Percentiles rank a stretch among this genome's conserved stretches.
These are phyloP conservation scores for Candida ponderosae DNA, from an alignment of 805 yeast species.

Conservation along the genomic window DNA sequence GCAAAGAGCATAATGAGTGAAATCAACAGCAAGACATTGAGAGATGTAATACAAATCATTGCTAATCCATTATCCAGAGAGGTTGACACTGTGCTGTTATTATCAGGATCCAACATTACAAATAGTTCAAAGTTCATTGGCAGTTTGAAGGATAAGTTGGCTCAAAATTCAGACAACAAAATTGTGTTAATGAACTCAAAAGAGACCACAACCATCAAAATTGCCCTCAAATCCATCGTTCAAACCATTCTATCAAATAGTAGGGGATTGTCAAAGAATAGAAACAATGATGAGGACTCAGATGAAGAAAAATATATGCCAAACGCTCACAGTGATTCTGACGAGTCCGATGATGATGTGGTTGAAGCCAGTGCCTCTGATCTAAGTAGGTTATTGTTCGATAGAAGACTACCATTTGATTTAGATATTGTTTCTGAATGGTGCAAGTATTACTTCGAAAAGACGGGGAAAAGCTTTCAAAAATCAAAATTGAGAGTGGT, in stretches of 20 bases:
- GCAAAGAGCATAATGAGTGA: conserved; percentile 11
- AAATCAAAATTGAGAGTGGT: conserved; percentile 10
- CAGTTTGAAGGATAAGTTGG: conserved; percentile 7
- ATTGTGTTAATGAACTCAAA: conserved; percentile 15
- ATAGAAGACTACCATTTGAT: conserved; percentile 17
- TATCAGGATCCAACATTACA: conserved; percentile 15
- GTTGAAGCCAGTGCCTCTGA: conserved; percentile 7
- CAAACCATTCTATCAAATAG: conserved; percentile 2
- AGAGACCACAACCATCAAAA: conserved; percentile 18
- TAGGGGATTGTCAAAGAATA: neutral
- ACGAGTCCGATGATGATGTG: conserved; percentile 6
- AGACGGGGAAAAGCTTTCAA: neutral
- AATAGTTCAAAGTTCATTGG: conserved; percentile 9
- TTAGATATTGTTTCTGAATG: conserved; percentile 18
- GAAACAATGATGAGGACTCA: neutral
- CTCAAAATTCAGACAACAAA: conserved; percentile 4
- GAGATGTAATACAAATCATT: conserved; percentile 7
- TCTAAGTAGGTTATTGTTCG: conserved; percentile 3
- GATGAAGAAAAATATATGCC: neutral
- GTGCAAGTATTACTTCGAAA: conserved; percentile 8
- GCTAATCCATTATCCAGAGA: neutral
- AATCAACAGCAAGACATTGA: conserved; percentile 6
- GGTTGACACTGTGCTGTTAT: conserved; percentile 12
- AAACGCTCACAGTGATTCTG: neutral
- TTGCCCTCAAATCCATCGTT: conserved; percentile 14